Conservation (phyloP, 768 basidiomycete species). For the Suillus plorans region DNA sequence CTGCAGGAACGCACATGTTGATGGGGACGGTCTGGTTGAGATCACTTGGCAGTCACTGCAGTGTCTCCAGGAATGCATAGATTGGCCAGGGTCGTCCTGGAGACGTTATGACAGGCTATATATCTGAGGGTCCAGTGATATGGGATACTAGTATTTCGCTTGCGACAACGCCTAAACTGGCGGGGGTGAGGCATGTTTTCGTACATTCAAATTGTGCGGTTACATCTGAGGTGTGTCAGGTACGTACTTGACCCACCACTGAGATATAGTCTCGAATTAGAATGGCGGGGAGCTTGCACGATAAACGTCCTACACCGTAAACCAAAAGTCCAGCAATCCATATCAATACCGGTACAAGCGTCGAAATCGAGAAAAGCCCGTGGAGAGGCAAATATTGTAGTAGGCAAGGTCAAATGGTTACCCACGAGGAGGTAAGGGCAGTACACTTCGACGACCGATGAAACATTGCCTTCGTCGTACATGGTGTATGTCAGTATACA, state of each 20-base stretch:
- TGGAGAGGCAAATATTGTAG: not conserved
- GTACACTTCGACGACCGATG: constrained; percentile 19
- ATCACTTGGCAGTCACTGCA: not conserved
- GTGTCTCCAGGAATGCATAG: not conserved
- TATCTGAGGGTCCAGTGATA: not conserved
- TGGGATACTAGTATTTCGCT: not conserved
- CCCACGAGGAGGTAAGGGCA: constrained; percentile 25
- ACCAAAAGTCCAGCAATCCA: not conserved
- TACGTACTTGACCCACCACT: not conserved
- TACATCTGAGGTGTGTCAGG: not conserved
- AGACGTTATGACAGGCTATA: not conserved
- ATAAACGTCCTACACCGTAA: not conserved
- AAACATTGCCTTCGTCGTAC: constrained; percentile 56
- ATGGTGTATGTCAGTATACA: constrained; percentile 34
- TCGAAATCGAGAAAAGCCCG: not conserved
- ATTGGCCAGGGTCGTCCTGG: not conserved
- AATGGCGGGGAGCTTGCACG: not conserved
- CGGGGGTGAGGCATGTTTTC: not conserved
- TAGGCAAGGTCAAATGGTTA: constrained; percentile 20
- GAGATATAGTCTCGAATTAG: not conserved
- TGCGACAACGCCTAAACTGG: not conserved
- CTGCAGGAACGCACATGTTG: not conserved
- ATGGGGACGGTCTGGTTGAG: not conserved
- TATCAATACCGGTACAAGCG: not conserved
- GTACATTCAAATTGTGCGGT: not conserved